Evolutionary conservation across 2,329 filamentous ascomycete genomes (phyloP), one percentile per base, ranked within the genome.

Genomic region (Orbilia quercus): DNA sequence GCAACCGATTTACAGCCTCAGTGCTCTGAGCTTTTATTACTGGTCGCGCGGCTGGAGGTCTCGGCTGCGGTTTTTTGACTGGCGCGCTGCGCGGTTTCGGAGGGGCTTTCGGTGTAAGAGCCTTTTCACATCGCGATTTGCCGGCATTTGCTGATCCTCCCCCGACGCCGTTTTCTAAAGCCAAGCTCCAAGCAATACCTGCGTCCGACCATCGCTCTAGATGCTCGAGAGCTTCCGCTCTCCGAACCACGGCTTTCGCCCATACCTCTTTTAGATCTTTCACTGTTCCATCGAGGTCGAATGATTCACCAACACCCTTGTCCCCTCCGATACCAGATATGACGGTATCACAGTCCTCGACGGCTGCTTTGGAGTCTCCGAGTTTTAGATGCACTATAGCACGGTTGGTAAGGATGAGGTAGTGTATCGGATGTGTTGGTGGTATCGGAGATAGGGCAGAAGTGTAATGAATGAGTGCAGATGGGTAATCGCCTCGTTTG

Each of bases 151-250:
- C 92, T 7, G 90, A 90, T 6, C 90, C 84, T 6, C 92, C 94
- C n/a, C 95, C 94, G 14, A 96, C 87, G 2, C 93, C 92, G 23
- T 87, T 87, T 81, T 96, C 90, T 0, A 98, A 90, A 34, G 91
- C 93, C 62, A 86, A 83, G 77, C 89, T 88, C 95, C 95, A 99
- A 0, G 91, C 88, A 1, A 84, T 82, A 0, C 88, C 88, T 0
- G 95, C 95, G 55, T 98, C 94, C 1, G 83, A 82, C 94, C 94
- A 99, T 79, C 90, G 91, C 82, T 99, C 95, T 84, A 99, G 90
- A 79, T 96, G 90, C 80, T 99, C 95, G 6, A 98, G 84, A 0
- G 92, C 95, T 81, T 99, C 95, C 0, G 95, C 95, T 82, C 98
- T 98, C 60, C 95, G 90, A 82, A 91, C 94, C 28, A 98, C 83